Evolutionary conservation across 805 yeast species (phyloP).

Genomic region (Saccharomycopsis sp.): DNA sequence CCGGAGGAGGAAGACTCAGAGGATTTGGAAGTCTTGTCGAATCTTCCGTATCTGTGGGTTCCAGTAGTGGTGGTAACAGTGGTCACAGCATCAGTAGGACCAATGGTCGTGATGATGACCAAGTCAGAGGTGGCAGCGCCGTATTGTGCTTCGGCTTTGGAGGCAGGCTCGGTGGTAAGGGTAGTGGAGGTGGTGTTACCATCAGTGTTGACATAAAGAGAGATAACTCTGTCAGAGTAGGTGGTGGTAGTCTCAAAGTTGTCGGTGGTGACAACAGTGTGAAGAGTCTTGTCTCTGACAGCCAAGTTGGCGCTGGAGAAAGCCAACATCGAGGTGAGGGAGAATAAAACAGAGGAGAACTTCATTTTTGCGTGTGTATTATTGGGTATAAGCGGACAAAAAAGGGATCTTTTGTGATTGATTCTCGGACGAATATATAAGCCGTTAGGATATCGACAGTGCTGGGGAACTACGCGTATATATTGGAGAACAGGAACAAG

Average conservation of each 20-base stretch:
- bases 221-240: not conserved
- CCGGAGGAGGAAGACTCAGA: slow-evolving; percentile 29
- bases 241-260: slow-evolving; percentile 1
- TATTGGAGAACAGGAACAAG: not conserved
- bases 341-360: not conserved
- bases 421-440: not conserved
- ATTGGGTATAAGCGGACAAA: no score
- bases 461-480: not conserved
- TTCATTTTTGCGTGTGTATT: not conserved
- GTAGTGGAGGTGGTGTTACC: slow-evolving; percentile 1
- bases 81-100: slow-evolving; percentile 14
- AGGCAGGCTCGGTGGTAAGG: not conserved
- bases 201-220: not conserved
- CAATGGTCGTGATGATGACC: slow-evolving; percentile 18
- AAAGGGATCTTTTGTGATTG: not conserved
- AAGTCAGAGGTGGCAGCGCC: not conserved
- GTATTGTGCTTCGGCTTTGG: not conserved
- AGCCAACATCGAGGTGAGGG: not conserved
- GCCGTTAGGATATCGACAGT: not conserved
- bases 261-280: not conserved
- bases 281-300: not conserved
- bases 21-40: slow-evolving; percentile 37
- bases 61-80: slow-evolving; percentile 29
- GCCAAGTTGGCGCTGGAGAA: not conserved
- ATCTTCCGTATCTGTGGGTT: slow-evolving; percentile 51